Evolutionary conservation across 352 stramenopile genomes (phyloP), one percentile per base, ranked within the genome.

Genomic region (Globisporangium ultimum): DNA sequence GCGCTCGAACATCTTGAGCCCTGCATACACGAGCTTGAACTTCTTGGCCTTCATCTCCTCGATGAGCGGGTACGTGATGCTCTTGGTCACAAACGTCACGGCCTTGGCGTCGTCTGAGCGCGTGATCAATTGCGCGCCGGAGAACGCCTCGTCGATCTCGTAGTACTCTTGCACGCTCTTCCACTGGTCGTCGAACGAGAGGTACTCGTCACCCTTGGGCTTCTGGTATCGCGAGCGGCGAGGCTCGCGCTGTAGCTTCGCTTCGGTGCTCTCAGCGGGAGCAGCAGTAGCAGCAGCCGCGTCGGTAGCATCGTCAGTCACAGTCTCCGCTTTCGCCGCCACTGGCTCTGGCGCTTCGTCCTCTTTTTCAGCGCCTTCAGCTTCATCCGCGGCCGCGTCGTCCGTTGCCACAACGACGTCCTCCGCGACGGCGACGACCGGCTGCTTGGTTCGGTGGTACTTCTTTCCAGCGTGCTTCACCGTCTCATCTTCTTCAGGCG

Each of bases 1-100:
- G 58, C 88, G 85, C 59, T 97, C 89, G 58, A 98, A 97, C 62
- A 97, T 89, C 68, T 97, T 96, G 34, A 97, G 74, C 6, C 93
- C 93, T 20, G 90, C 88, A 70, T 97, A 96, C 20, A 98, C 82
- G 48, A 98, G 78, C 65, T 95, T 87, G 45, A 95, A 60, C 55
- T 92, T 85, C 76, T 94, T 86, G 40, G 79, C 70, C 70, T 95
- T 88, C 85, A 94, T 93, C 66, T 90, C 68, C 53, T 89, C 80
- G 12, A 95, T 60, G 45, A 95, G 57, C 60, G 79, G 70, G 67
- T 80, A 88, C 14, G 85, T 91, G 54, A 96, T 93, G 58, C 79
- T 92, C 70, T 89, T 68, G 14, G 84, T 89, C 51, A 96, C 83
- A 60, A 96, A 93, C 13, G 84, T 93, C 14, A 96, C 71, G 3